Evolutionary conservation across 495 filamentous ascomycete species (phyloP).

Genomic region (Penicillium tannophilum): DNA sequence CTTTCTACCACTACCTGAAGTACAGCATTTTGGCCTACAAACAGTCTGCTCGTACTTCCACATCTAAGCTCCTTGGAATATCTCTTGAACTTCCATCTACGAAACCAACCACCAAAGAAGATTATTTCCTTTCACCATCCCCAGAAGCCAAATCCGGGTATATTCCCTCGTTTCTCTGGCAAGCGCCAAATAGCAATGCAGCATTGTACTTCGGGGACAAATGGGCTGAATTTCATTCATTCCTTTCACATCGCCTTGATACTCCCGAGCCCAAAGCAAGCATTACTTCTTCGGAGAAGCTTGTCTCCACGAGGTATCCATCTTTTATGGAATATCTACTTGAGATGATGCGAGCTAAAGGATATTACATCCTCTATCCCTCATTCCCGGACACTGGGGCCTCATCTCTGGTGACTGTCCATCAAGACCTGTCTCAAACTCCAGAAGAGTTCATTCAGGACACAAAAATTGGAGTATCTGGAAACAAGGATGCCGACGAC

Average conservation of each 20-base stretch:
- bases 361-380: slow-evolving; percentile 77
- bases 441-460: slow-evolving; percentile 63
- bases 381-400: slow-evolving; percentile 45
- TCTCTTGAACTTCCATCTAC: slow-evolving; percentile 71
- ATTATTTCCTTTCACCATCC: slow-evolving; percentile 54
- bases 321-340: slow-evolving; percentile 78
- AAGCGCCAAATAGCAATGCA: slow-evolving; percentile 78
- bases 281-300: slow-evolving; percentile 28
- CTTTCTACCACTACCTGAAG: slow-evolving; percentile 81
- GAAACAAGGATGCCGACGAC: slow-evolving; percentile 9
- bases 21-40: slow-evolving; percentile 73
- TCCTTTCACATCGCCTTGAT: slow-evolving; percentile 61
- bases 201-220: slow-evolving; percentile 79
- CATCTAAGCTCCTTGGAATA: slow-evolving; percentile 65
- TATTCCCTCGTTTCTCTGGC: slow-evolving; percentile 71
- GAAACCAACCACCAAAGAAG: slow-evolving; percentile 56
- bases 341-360: slow-evolving; percentile 68
- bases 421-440: slow-evolving; percentile 68
- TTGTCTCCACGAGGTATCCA: slow-evolving; percentile 62
- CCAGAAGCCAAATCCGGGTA: slow-evolving; percentile 21
- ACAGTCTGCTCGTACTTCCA: slow-evolving; percentile 57
- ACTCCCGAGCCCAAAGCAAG: slow-evolving; percentile 44
- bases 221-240: slow-evolving; percentile 79
- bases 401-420: slow-evolving; percentile 62
- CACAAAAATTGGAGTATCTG: slow-evolving; percentile 5